Evolutionary conservation across 345 rosid species (phyloP), one percentile per base, ranked within the genome.

Genomic region (Syzygium grande): DNA sequence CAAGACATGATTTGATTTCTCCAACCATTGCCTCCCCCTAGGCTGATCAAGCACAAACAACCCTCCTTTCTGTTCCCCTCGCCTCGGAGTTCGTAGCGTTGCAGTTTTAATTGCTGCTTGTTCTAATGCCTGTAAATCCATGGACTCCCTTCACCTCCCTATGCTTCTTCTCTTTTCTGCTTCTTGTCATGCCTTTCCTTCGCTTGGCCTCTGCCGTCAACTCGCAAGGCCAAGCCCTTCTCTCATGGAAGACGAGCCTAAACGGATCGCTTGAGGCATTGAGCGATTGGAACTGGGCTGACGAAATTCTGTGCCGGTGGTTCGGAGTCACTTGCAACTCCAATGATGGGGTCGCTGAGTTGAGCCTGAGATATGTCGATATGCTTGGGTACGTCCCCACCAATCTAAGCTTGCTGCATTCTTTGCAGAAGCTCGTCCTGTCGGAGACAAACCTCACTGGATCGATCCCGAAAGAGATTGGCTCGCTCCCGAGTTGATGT

Each of bases 391-490:
- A 77, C 5, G 84, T 93, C 30, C 95, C 95, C 5, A 61, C 91
- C 85, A 90, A 94, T 87, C 92, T 94, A 84, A 88, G 91, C 27
- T 89, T 92, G 4, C 87, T 95, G 79, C 68, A 23, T 43, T 89
- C 94, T 11, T 86, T 95, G 87, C 91, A 90, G 87, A 92, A 84
- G 91, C 93, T 95, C 7, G 88, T 93, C 52, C 89, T 95, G 14
- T 86, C 92, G 11, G 94, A 93, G 77, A 89, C 93, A 56, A 97
- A 97, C 88, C 95, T 96, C 87, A 95, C 97, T 14, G 98, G 99
- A 54, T 88, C 87, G 3, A 93, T 97, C 88, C 95, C 97, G 0
- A 90, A 85, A 77, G 91, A 93, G 89, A 87, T 97, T 30, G 94
- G 93, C 9, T 14, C 52, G 43, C 94, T 95, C 58, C 19, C 49